Evolutionary conservation across 805 yeast species (phyloP), one percentile per base, ranked within the genome.

Genomic region (Sugiyamaella chiloensis): DNA sequence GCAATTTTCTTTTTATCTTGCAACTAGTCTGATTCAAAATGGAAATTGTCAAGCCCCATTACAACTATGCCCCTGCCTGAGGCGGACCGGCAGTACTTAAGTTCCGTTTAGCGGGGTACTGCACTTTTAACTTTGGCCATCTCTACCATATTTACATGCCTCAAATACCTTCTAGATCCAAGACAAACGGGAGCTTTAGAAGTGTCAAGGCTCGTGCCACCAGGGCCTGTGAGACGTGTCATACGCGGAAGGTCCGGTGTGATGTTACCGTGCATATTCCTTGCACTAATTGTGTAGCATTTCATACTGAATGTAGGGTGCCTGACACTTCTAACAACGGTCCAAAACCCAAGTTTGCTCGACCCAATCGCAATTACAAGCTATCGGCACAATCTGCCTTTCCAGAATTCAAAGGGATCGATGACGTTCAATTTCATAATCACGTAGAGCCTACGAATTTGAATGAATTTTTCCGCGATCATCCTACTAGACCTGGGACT

Each of bases 231-330:
- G 62, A 59, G 41, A 59, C 58, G 67, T 86, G 93, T 60, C 80
- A 87, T 46, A 75, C 83, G 5, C 70, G 93, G 27, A 85, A 85
- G 58, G 93, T 85, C n/a, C 75, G 89, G 29, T 85, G 95, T 66
- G 70, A 67, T 48, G 70, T 67, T 47, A 83, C 72, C 9, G 62
- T 63, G 26, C 75, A 69, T 46, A 70, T 71, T 58, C 85, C 85
- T 0, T 80, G 86, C 58, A 76, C 89, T 17, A 62, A 62, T 46
- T 62, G 66, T 41, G 59, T 60, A 3, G 64, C 64, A 2, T 84
- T 83, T 63, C 83, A 85, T 5, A 76, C 86, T 58, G 87, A 81
- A 43, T 87, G 90, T 66, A 68, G 70, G 27, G 71, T 84, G 44
- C 90, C 89, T 1, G 84, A 78, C 53, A 75, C 26, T 23, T 14